Evolutionary conservation across 495 filamentous ascomycete genomes (phyloP).

Genomic region (Podospora pseudopauciseta): DNA sequence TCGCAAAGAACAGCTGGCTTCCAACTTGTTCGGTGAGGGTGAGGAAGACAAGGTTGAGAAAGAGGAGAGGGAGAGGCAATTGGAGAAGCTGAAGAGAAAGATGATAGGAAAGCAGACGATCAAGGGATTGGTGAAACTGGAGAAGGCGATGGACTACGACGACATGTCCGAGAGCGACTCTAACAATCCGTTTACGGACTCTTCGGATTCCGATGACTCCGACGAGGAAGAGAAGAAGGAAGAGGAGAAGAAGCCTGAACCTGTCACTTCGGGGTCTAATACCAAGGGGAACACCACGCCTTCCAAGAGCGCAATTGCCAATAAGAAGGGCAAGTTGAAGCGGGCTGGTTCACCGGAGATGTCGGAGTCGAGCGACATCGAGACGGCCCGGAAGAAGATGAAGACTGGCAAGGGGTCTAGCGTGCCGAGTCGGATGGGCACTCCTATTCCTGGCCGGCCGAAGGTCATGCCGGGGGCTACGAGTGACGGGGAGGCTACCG

Average conservation of each 20-base stretch:
- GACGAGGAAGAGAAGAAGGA: constrained; percentile 61
- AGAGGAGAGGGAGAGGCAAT: constrained; percentile 66
- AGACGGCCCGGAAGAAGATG: constrained; percentile 81
- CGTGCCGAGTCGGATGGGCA: constrained; percentile 45
- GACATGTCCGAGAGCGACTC: constrained; percentile 54
- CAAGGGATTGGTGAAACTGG: constrained; percentile 76
- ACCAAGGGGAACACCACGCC: constrained; percentile 74
- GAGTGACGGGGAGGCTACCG: constrained; percentile 77
- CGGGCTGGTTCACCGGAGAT: constrained; percentile 80
- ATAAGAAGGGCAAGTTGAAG: constrained; percentile 75
- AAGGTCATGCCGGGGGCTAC: constrained; percentile 57
- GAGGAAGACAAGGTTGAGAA: constrained; percentile 83
- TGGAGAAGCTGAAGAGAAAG: constrained; percentile 62
- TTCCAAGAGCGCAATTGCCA: constrained; percentile 50
- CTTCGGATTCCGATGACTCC: constrained; percentile 38
- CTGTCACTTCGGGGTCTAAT: constrained; percentile 57
- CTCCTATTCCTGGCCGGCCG: constrained; percentile 57
- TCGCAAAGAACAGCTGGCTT: constrained; percentile 80
- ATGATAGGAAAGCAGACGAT: constrained; percentile 69
- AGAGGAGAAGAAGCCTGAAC: constrained; percentile 65
- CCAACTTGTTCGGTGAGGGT: constrained; percentile 80
- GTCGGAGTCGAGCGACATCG: constrained; percentile 86
- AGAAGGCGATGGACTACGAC: constrained; percentile 81
- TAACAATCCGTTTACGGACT: constrained; percentile 61
- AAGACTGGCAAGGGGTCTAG: constrained; percentile 63